phyloP scores from a whole-genome alignment of 2,329 filamentous ascomycete genomes.

The Colletotrichum aenigma region DNA sequence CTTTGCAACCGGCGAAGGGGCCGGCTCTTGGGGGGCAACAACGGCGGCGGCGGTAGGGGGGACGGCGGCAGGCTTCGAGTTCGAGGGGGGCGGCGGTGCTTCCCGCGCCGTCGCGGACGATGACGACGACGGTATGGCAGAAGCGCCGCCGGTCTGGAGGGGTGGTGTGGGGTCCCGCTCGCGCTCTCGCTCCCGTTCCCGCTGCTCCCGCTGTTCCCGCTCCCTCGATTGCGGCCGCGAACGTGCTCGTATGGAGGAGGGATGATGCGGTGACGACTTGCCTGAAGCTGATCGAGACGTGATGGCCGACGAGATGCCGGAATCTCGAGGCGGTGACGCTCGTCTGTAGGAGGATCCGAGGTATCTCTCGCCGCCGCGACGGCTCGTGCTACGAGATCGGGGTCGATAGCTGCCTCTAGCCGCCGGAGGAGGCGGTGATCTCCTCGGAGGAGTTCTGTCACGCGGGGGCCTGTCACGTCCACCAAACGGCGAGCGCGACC shows the following conservation, averaged over 20 bases:
- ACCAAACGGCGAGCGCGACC: constrained; percentile 59
- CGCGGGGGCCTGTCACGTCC: constrained; percentile 48
- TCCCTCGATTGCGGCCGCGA: constrained; percentile 52
- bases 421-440: constrained; percentile 42
- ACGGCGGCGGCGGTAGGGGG: constrained; percentile 15
- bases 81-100: neutral
- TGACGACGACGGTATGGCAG: constrained; percentile 20
- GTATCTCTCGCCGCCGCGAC: constrained; percentile 48
- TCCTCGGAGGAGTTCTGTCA: constrained; percentile 38
- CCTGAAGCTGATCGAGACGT: constrained; percentile 56
- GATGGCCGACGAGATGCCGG: constrained; percentile 53
- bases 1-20: constrained; percentile 29
- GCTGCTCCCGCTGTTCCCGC: constrained; percentile 22
- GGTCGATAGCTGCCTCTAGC: constrained; percentile 53
- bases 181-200: constrained; percentile 15
- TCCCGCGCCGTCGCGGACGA: constrained; percentile 29
- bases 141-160: constrained; percentile 12
- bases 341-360: constrained; percentile 44
- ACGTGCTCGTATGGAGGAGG: constrained; percentile 45
- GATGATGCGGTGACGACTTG: constrained; percentile 57
- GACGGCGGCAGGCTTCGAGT: constrained; percentile 8
- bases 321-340: constrained; percentile 52
- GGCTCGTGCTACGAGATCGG: constrained; percentile 56
- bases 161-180: constrained; percentile 17
- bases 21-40: constrained; percentile 29